Evolutionary conservation across 805 yeast species (phyloP).

Genomic region (Maudiozyma saulgeensis): DNA sequence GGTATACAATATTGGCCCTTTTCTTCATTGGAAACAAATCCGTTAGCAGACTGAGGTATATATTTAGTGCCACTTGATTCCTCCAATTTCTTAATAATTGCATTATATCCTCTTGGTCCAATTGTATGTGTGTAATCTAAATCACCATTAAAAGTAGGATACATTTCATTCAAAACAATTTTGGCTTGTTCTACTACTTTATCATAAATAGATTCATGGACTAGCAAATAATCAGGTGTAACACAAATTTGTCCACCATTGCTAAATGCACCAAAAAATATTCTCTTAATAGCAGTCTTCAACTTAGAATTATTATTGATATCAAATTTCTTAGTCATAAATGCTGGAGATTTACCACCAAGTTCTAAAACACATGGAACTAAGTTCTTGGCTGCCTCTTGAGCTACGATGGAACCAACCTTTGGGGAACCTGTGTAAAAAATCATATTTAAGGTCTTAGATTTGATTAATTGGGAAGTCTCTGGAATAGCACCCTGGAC

Average conservation of each 20-base stretch:
- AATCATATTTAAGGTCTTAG: conserved; percentile 65
- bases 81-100: conserved; percentile 36
- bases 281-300: conserved; percentile 45
- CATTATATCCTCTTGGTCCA: conserved; percentile 42
- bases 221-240: conserved; percentile 74
- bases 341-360: conserved; percentile 88
- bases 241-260: conserved; percentile 91
- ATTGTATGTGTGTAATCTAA: conserved; percentile 55
- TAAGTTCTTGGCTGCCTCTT: conserved; percentile 73
- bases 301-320: conserved; percentile 29
- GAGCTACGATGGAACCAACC: conserved; percentile 71
- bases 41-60: conserved; percentile 2
- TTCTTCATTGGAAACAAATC: neutral
- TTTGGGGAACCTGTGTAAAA: conserved; percentile 73
- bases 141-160: conserved; percentile 29
- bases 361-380: conserved; percentile 77
- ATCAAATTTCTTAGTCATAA: conserved; percentile 45
- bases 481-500: conserved; percentile 68
- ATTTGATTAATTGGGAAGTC: conserved; percentile 46
- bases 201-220: conserved; percentile 49
- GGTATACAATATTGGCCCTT: conserved; percentile 41
- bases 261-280: conserved; percentile 67
- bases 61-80: conserved; percentile 39
- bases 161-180: conserved; percentile 38
- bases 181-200: conserved; percentile 36